Evolutionary conservation across 768 basidiomycete species (phyloP).

Genomic region (Hortiboletus flavorubellus): DNA sequence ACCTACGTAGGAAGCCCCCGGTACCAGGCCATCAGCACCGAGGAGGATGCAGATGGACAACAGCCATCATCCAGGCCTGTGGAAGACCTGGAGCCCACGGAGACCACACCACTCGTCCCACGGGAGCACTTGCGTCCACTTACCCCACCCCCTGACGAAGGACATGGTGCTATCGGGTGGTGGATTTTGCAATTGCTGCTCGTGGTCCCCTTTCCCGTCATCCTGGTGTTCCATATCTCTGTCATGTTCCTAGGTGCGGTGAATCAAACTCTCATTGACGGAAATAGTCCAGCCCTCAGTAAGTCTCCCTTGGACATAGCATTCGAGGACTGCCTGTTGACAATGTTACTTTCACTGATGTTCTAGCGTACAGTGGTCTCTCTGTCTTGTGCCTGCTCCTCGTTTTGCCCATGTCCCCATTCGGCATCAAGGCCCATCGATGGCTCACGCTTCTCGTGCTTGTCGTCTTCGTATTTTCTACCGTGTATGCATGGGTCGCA

Average conservation of each 20-base stretch:
- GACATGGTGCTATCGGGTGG: conserved; percentile 34
- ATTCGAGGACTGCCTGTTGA: background rate
- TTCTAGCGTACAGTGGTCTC: conserved; percentile 48
- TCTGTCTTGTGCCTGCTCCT: conserved; percentile 48
- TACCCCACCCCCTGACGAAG: conserved; percentile 3
- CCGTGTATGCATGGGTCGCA: conserved; percentile 40
- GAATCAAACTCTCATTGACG: conserved; percentile 62
- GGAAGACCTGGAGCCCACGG: conserved; percentile 45
- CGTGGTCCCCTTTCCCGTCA: conserved; percentile 49
- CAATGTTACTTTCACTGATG: background rate
- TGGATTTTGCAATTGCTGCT: conserved; percentile 62
- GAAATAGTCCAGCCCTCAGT: conserved; percentile 50
- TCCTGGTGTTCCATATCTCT: conserved; percentile 50
- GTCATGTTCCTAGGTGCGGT: conserved; percentile 45
- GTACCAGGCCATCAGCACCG: conserved; percentile 27
- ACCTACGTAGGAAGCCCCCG: conserved; percentile 15
- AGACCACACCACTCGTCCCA: conserved; percentile 54
- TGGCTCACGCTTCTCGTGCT: conserved; percentile 36
- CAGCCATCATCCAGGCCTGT: conserved; percentile 20
- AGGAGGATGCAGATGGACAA: conserved; percentile 18
- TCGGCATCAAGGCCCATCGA: conserved; percentile 50
- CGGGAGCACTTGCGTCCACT: conserved; percentile 23
- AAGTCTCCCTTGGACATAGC: conserved; percentile 20
- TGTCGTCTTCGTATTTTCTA: conserved; percentile 42
- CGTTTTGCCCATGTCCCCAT: conserved; percentile 61